Evolutionary conservation across 75 land plant species (phyloP).

Genomic region (Pseudotsuga menziesii): DNA sequence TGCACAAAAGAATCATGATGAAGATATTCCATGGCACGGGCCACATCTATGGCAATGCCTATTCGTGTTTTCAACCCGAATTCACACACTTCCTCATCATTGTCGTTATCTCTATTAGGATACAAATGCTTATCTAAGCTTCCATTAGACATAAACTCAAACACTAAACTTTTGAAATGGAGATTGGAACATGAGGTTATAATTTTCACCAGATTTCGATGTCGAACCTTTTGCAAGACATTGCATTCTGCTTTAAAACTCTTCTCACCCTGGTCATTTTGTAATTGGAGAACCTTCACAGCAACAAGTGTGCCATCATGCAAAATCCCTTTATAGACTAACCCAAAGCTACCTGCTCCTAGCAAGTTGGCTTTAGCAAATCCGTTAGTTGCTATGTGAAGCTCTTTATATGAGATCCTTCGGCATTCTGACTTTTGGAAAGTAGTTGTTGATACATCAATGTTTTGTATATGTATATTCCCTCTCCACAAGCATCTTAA

Average conservation of each 20-base stretch:
- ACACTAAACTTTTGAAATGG: conserved; percentile 30
- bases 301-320: conserved; percentile 18
- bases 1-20: conserved; percentile 21
- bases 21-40: conserved; percentile 28
- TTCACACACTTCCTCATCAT: not conserved
- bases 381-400: not conserved
- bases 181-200: conserved; percentile 21
- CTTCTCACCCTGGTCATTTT: not conserved
- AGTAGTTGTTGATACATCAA: not conserved
- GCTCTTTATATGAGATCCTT: conserved; percentile 11
- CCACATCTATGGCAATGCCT: conserved; percentile 24
- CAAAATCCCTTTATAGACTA: conserved; percentile 22
- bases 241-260: conserved; percentile 15
- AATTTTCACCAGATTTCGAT: conserved; percentile 26
- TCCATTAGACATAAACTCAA: conserved; percentile 3
- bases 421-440: not conserved
- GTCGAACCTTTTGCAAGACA: conserved; percentile 15
- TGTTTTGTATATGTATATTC: not conserved
- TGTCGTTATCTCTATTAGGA: not conserved
- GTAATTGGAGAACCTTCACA: conserved; percentile 22
- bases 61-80: not conserved
- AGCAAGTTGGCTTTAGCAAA: conserved; percentile 13
- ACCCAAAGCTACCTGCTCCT: conserved; percentile 25
- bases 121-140: conserved; percentile 17
- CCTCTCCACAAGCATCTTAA: not conserved